Base-by-base conservation (phyloP, 331 rosid species). In the Malus hybrid region DNA sequence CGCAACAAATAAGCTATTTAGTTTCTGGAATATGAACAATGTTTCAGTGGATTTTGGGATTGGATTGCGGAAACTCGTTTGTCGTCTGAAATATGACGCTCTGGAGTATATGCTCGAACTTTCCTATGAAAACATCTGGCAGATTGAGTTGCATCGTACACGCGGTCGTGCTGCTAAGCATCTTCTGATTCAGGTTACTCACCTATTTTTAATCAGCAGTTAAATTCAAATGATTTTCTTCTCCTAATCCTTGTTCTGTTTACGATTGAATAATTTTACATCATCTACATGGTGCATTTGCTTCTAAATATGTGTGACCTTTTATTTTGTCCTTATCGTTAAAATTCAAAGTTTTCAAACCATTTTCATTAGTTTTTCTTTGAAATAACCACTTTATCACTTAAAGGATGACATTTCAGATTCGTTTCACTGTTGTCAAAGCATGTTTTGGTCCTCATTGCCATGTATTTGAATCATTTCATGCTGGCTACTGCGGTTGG, bases 111-210 rank as follows among this genome's bases (percentile, higher is more conserved):
- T 81, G 84, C 83, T 94, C 22, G 88, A 82, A 61, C 95, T 94
- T 73, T 85, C 82, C 0, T 90, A 91, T 56, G 98, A 91, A 73
- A 94, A 87, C 69, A 77, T 94, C 62, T 91, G 93, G 96, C 91
- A 91, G 85, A 85, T 90, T 64, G 91, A 90, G 81, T 82, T 87
- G 59, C 87, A 39, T 70, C 70, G 13, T 14, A 85, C 90, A 27
- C 85, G 15, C 5, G 84, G 69, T 81, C 71, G 27, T 70, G 22
- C 76, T 78, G 57, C 77, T 6, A 80, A 76, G 72, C 88, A 87
- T 79, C 93, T 94, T 78, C 73, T 90, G 72, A 81, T 94, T 78
- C 98, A 91, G 98, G 98, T 93, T 77, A 28, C 65, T 32, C 42
- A 31, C 48, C 48, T 42, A 42, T 42, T 42, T 42, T 42, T 10